Evolutionary conservation across 2,329 filamentous ascomycete genomes (phyloP), one percentile per base, ranked within the genome.

Genomic region (Ophidiomyces ophidiicola): DNA sequence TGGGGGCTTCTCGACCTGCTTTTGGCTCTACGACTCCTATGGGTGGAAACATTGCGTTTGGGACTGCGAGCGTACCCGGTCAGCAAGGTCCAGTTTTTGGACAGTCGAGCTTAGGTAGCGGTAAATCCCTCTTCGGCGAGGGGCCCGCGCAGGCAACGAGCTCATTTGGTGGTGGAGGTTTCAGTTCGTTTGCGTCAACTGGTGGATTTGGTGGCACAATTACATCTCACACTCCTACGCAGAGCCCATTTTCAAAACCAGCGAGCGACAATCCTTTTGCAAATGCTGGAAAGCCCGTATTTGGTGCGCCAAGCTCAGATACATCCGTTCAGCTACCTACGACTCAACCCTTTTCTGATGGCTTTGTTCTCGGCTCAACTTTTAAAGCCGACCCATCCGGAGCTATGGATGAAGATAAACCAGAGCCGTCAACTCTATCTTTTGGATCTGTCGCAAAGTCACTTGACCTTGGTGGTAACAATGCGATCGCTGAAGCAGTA

Each of bases 341-440:
- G 18, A 10, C 21, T 1, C 57, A 55, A 4, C 29, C 51, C 18
- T 46, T 50, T 5, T 36, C 48, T 10, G 43, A 50, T 42, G 51
- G 52, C n/a, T 69, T 69, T 46, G 54, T 52, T 5, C 47, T 68
- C 15, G 61, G 59, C 1, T 64, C 66, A 17, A 58, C 58, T 7
- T 67, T 69, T 44, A 66, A 66, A 47, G 53, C 52, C 3, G 65
- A 68, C 42, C 57, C 53, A 6, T 57, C 55, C 10, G 57, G 61
- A 39, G 54, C 48, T 18, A 58, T 58, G 42, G 64, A 66, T 50
- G 50, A 47, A 3, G 52, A 56, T n/a, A 63, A 62, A 32, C 50
- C 61, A 14, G 55, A 60, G 2, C 57, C 59, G 39, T 39, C 53
- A 7, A 40, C 59, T 5, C 62, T 67, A 28, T 58, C 61, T 3